Evolutionary conservation across 2,329 filamentous ascomycete genomes (phyloP).

Genomic region (Aspergillus brasiliensis): DNA sequence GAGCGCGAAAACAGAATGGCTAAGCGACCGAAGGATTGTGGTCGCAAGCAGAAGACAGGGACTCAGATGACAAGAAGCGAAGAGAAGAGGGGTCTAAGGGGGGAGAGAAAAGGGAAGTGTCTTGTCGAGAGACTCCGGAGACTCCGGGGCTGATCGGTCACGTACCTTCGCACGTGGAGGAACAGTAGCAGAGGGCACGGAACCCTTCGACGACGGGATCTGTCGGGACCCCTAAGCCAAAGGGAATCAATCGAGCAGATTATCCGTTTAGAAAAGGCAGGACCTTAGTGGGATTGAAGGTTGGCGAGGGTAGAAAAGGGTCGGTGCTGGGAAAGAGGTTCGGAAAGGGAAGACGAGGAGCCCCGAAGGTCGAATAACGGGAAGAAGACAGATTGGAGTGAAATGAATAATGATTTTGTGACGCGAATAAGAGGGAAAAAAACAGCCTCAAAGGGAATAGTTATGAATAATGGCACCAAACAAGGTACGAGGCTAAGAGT

Average conservation of each 20-base stretch:
- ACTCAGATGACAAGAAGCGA: not conserved
- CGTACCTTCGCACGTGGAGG: constrained; percentile 22
- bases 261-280: not conserved
- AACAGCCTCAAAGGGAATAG: not conserved
- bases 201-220: constrained; percentile 4
- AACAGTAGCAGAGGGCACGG: constrained; percentile 14
- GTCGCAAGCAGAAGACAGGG: not conserved
- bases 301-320: not conserved
- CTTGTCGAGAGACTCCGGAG: constrained; percentile 7
- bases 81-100: not conserved
- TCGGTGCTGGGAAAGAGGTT: not conserved
- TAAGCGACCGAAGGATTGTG: not conserved
- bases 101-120: not conserved
- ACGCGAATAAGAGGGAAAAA: not conserved
- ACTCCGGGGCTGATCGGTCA: constrained; percentile 13
- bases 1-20: not conserved
- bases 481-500: not conserved
- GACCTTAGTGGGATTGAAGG: not conserved
- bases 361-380: not conserved
- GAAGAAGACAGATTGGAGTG: constrained; percentile 5
- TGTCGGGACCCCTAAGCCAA: not conserved
- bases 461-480: constrained; percentile 7
- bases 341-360: constrained; percentile 1
- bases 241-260: not conserved
- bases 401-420: constrained; percentile 6